Conservation (phyloP, 2,329 filamentous ascomycete species). For the Fusarium algeriense region DNA sequence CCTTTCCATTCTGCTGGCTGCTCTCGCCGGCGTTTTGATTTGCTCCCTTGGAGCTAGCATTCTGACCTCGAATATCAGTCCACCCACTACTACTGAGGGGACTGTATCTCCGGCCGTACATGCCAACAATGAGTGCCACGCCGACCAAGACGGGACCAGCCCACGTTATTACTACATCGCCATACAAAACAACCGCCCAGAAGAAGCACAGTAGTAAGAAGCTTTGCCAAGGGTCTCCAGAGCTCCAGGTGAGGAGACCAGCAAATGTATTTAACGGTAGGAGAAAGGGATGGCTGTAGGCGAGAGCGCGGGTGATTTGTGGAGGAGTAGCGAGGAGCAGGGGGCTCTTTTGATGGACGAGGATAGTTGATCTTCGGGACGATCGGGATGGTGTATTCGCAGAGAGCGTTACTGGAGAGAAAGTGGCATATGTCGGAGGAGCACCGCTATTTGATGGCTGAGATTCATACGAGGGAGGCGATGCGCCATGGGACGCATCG, state of each 20-base stretch:
- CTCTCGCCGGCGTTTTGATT: slow-evolving; percentile 32
- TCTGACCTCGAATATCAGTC: slow-evolving; percentile 61
- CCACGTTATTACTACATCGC: slow-evolving; percentile 82
- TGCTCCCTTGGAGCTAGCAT: slow-evolving; percentile 37
- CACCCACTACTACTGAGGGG: slow-evolving; percentile 88
- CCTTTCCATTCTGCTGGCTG: slow-evolving; percentile 45
- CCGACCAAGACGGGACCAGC: slow-evolving; percentile 88
- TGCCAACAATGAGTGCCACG: slow-evolving; percentile 82
- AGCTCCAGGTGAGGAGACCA: slow-evolving; percentile 93
- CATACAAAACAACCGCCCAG: slow-evolving; percentile 89
- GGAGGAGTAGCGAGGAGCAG: slow-evolving; percentile 93
- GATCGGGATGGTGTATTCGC: slow-evolving; percentile 71
- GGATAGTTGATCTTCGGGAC: slow-evolving; percentile 85
- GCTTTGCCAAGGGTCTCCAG: slow-evolving; percentile 94
- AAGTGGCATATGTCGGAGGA: slow-evolving; percentile 85
- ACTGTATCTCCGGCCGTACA: slow-evolving; percentile 92
- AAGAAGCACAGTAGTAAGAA: slow-evolving; percentile 88
- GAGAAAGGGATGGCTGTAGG: slow-evolving; percentile 95
- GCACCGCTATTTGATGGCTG: slow-evolving; percentile 54
- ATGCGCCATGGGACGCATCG: slow-evolving; percentile 52
- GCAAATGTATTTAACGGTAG: slow-evolving; percentile 87
- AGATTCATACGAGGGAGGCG: slow-evolving; percentile 51
- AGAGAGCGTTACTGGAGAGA: slow-evolving; percentile 85
- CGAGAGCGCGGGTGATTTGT: slow-evolving; percentile 91
- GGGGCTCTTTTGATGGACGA: slow-evolving; percentile 97